Evolutionary conservation across 345 rosid species (phyloP), one percentile per base, ranked within the genome.

Genomic region (Syzygium aqueum): DNA sequence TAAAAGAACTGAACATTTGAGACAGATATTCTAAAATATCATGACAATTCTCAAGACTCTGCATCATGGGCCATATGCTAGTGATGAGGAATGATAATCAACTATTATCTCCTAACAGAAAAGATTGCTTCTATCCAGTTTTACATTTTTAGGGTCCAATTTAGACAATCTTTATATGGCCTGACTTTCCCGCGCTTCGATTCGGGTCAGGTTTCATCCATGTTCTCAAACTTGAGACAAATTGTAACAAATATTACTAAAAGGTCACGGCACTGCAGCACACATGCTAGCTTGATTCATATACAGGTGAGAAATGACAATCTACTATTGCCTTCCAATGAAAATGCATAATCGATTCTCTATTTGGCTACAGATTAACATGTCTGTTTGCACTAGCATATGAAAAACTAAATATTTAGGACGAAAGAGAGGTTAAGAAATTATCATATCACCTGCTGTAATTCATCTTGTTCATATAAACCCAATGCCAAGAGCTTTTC

Each of bases 131-230:
- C 63, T 57, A 14, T 57, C 63, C n/a, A 4, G 63, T 1, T 11
- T 23, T 23, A 27, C 67, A 59, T 59, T 27, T 59, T 59, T 33
- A 27, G 22, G 22, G 59, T 21, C 3, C 61, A 56, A 23, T 10
- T 56, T 12, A 1, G 13, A 56, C n/a, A 8, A 4, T 23, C 14
- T 59, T 59, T 27, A 11, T 25, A 11, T 2, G 65, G 28, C 65
- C 0, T 0, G 15, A 11, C 65, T 11, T 4, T 25, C 65, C 13
- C 0, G 2, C 2, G 0, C 0, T 11, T 59, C 6, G 2, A 57
- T 57, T 27, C 0, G 30, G 30, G 28, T 59, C 0, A 16, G 2
- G 7, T 11, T 59, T 3, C 3, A 0, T 59, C 14, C 3, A 11
- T 59, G 15, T 1, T 59, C 3, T 59, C 65, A 25, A 59, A 59